A percentile compares a stretch with the other conserved stretches of the same genome.
Evolutionary conservation across 495 filamentous ascomycete species (phyloP).

Genomic region (Penicillium simplicissimum): DNA sequence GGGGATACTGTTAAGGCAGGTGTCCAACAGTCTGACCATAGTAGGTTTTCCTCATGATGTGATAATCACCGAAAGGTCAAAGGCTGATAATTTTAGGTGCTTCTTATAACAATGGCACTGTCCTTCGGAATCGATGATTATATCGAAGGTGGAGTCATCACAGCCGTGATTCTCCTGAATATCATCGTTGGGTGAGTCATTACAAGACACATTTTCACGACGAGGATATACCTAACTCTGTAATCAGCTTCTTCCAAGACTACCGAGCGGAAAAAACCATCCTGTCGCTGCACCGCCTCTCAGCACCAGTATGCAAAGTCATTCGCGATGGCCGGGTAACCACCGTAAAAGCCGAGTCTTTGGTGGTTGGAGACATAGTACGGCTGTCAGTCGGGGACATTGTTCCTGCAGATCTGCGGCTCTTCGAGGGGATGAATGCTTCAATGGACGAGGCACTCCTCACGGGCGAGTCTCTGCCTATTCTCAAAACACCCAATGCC

Average conservation of each 20-base stretch:
- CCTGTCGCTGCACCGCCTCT: slow-evolving; percentile 73
- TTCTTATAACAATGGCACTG: slow-evolving; percentile 81
- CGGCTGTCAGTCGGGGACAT: slow-evolving; percentile 68
- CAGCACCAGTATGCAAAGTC: slow-evolving; percentile 75
- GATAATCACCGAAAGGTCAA: not conserved
- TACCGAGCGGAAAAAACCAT: slow-evolving; percentile 86
- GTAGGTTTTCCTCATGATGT: slow-evolving; percentile 28
- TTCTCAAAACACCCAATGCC: slow-evolving; percentile 64
- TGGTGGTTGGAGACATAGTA: slow-evolving; percentile 84
- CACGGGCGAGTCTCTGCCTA: slow-evolving; percentile 62
- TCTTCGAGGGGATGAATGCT: slow-evolving; percentile 78
- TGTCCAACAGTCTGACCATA: slow-evolving; percentile 66
- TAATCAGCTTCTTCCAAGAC: slow-evolving; percentile 68
- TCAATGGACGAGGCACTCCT: slow-evolving; percentile 61
- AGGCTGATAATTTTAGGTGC: slow-evolving; percentile 52
- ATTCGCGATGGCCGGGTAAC: slow-evolving; percentile 68
- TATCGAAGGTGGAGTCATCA: slow-evolving; percentile 81
- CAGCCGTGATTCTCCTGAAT: slow-evolving; percentile 79
- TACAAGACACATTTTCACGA: not conserved
- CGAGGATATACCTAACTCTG: not conserved
- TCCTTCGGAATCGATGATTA: slow-evolving; percentile 79
- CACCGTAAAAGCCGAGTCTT: slow-evolving; percentile 66
- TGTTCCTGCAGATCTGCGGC: slow-evolving; percentile 67
- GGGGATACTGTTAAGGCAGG: slow-evolving; percentile 60
- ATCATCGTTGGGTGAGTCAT: slow-evolving; percentile 61